These are phyloP conservation scores for Dictyostelium purpureum DNA, from an alignment of 78 protist species.

Conservation along the genomic window DNA sequence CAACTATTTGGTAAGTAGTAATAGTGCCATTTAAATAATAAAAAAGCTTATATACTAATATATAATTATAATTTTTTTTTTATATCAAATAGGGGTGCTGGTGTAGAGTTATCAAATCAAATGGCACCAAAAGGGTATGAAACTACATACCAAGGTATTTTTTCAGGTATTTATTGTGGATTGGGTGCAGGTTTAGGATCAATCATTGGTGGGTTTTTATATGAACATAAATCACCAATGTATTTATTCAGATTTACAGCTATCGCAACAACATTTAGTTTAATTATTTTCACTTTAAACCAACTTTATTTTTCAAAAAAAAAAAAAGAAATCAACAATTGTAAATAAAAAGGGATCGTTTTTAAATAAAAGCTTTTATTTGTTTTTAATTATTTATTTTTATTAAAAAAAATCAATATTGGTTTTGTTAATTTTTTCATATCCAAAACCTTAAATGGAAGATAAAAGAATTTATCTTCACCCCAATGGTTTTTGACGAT, in stretches of 20 bases:
- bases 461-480: too few relatives aligned
- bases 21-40: too few relatives aligned
- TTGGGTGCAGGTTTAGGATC: constrained; percentile 12
- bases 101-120: background rate
- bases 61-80: too few relatives aligned
- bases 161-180: background rate
- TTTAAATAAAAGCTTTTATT: too few relatives aligned
- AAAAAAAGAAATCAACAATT: too few relatives aligned
- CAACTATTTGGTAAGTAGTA: constrained; percentile 37
- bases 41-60: too few relatives aligned
- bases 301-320: background rate
- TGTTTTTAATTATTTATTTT: too few relatives aligned
- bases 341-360: too few relatives aligned
- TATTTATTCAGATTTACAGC: background rate
- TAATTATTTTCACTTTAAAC: background rate
- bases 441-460: too few relatives aligned
- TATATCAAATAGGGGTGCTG: background rate
- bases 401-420: too few relatives aligned
- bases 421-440: too few relatives aligned
- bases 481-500: too few relatives aligned
- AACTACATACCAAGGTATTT: constrained; percentile 20
- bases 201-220: constrained; percentile 13
- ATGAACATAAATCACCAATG: background rate
- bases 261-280: background rate
- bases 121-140: constrained; percentile 16